Evolutionary conservation across 202 grass and related monocot species (phyloP).

Genomic region (Schoenoplectus tabernaemontani): DNA sequence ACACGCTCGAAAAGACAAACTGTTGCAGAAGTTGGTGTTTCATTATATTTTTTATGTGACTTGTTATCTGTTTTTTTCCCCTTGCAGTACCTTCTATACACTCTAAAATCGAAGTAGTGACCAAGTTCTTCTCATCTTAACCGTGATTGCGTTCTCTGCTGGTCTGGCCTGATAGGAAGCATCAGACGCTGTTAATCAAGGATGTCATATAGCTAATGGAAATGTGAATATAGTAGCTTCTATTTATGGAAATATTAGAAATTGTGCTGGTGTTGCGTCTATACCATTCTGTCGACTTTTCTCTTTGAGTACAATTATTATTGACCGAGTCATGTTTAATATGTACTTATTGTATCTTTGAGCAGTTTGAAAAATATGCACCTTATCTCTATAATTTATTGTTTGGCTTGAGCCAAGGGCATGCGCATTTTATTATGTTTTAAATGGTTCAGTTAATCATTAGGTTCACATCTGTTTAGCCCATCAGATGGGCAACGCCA

Average conservation of each 20-base stretch:
- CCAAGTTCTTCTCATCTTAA: not conserved
- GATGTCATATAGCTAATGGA: not conserved
- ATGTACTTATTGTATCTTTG: not conserved
- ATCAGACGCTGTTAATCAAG: not conserved
- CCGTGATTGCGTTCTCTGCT: not conserved
- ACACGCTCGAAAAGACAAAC: not conserved
- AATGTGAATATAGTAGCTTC: slow-evolving; percentile 12
- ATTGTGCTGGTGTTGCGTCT: slow-evolving; percentile 2
- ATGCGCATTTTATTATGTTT: not conserved
- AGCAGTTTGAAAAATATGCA: not conserved
- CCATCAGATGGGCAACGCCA: not conserved
- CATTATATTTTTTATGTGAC: not conserved
- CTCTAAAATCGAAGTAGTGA: slow-evolving; percentile 52
- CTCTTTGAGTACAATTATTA: not conserved
- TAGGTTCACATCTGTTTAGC: not conserved
- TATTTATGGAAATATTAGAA: slow-evolving; percentile 12
- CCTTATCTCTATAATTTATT: not conserved
- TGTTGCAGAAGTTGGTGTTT: not conserved
- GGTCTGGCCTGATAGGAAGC: not conserved
- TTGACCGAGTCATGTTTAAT: not conserved
- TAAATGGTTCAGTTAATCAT: not conserved
- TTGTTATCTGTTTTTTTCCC: not conserved
- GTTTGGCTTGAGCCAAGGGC: not conserved
- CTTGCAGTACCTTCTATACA: slow-evolving; percentile 59
- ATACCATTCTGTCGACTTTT: slow-evolving; percentile 2